A percentile compares a stretch with the other conserved stretches of the same genome.
These are phyloP conservation scores for Suillus discolor DNA, from an alignment of 768 basidiomycete species.

Conservation along the genomic window DNA sequence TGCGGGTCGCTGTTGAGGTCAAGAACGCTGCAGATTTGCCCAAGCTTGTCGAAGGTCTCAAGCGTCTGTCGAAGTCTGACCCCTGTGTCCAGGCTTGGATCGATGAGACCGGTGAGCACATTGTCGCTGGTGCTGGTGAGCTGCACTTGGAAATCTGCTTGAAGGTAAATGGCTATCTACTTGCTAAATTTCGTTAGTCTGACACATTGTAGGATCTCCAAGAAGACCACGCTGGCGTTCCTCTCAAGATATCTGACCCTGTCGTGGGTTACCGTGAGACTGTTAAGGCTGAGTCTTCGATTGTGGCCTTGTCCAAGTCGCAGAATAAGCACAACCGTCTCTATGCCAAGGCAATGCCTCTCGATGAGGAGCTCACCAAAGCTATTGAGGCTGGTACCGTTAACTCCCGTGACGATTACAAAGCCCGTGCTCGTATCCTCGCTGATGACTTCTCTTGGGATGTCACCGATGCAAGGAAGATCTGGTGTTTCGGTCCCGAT, in stretches of 20 bases:
- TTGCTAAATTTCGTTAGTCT: background rate
- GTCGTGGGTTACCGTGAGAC: constrained; percentile 99
- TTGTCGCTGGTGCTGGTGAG: constrained; percentile 99
- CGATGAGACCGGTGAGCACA: constrained; percentile 91
- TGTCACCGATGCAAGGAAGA: constrained; percentile 98
- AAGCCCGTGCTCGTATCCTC: constrained; percentile 90
- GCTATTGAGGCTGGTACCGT: constrained; percentile 91
- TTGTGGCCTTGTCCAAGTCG: constrained; percentile 96
- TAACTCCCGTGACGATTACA: constrained; percentile 95
- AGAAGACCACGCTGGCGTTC: constrained; percentile 99
- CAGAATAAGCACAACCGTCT: constrained; percentile 99
- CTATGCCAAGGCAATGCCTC: constrained; percentile 88
- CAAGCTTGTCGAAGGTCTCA: constrained; percentile 99
- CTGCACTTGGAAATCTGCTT: constrained; percentile 99
- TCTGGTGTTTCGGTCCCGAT: constrained; percentile 99
- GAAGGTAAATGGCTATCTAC: constrained; percentile 58
- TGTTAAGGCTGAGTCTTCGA: constrained; percentile 92
- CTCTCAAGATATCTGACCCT: constrained; percentile 96
- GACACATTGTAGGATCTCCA: constrained; percentile 76
- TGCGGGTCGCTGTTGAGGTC: constrained; percentile 98
- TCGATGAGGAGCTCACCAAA: constrained; percentile 91
- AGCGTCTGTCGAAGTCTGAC: constrained; percentile 99
- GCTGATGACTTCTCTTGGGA: constrained; percentile 99
- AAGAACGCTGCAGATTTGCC: constrained; percentile 99
- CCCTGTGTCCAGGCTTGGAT: constrained; percentile 99